These are phyloP conservation scores for Madurella fahalii DNA, from an alignment of 2,329 filamentous ascomycete species.

Conservation along the genomic window DNA sequence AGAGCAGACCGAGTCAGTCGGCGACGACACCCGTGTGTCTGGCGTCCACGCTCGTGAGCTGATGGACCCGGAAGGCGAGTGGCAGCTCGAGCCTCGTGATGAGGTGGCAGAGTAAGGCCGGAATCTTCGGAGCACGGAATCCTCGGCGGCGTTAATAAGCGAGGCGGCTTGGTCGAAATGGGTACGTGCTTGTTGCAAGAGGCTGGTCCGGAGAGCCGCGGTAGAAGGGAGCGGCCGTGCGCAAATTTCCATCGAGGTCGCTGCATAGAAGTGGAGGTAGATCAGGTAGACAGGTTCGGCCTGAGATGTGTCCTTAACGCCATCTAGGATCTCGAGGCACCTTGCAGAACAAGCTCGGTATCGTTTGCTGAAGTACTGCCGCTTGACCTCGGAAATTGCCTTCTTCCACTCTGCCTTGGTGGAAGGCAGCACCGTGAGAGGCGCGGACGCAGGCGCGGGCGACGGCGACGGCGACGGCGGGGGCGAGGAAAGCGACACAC, in stretches of 20 bases:
- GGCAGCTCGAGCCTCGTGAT: constrained; percentile 37
- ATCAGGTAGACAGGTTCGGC: constrained; percentile 53
- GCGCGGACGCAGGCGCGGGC: neutral
- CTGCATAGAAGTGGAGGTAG: constrained; percentile 60
- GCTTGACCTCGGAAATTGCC: constrained; percentile 50
- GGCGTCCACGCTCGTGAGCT: constrained; percentile 41
- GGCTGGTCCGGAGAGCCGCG: constrained; percentile 42
- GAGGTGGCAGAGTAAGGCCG: constrained; percentile 35
- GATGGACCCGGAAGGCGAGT: constrained; percentile 46
- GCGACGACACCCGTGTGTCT: constrained; percentile 45
- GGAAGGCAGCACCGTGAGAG: constrained; percentile 35
- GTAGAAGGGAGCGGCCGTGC: constrained; percentile 45
- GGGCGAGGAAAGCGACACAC: constrained; percentile 22
- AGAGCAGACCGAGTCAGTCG: constrained; percentile 42
- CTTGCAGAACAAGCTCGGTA: constrained; percentile 51
- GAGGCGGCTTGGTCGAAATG: constrained; percentile 49
- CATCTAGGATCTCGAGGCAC: constrained; percentile 51
- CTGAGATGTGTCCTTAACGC: constrained; percentile 40
- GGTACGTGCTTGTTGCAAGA: constrained; percentile 48
- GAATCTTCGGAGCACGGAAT: constrained; percentile 33
- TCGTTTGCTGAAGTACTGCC: constrained; percentile 46
- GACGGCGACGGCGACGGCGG: no score
- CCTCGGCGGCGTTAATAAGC: constrained; percentile 47
- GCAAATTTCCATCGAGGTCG: constrained; percentile 55
- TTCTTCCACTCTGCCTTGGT: constrained; percentile 49